Percentiles rank a stretch among this genome's conserved stretches.
These are phyloP conservation scores for Didymella glomerata DNA, from an alignment of 2,329 filamentous ascomycete genomes.

Conservation along the genomic window DNA sequence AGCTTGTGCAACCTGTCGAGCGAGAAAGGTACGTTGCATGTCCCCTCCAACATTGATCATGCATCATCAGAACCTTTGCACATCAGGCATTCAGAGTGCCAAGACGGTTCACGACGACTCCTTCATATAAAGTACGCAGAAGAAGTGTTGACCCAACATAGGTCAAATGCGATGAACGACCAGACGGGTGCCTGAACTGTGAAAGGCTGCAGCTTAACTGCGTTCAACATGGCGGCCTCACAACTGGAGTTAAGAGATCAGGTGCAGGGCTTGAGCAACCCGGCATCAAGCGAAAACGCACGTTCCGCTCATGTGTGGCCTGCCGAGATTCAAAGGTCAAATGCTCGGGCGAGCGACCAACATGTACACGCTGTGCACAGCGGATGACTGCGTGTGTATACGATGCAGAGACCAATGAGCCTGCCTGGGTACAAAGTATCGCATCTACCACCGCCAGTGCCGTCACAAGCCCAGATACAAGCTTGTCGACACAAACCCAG, in stretches of 20 bases:
- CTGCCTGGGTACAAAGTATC: slow-evolving; percentile 45
- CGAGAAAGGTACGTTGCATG: slow-evolving; percentile 27
- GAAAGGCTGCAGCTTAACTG: slow-evolving; percentile 41
- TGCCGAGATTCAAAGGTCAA: slow-evolving; percentile 46
- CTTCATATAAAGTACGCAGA: not conserved
- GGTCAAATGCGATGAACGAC: slow-evolving; percentile 47
- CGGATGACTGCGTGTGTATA: slow-evolving; percentile 37
- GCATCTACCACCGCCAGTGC: slow-evolving; percentile 22
- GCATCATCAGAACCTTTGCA: not conserved
- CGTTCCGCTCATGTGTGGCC: slow-evolving; percentile 42
- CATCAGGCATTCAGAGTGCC: not conserved
- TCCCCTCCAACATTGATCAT: not conserved
- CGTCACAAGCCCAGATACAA: slow-evolving; percentile 20
- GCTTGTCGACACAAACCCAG: slow-evolving; percentile 27
- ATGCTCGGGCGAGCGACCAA: slow-evolving; percentile 44
- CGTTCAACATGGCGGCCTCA: slow-evolving; percentile 36
- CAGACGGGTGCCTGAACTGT: slow-evolving; percentile 44
- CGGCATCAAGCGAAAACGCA: slow-evolving; percentile 45
- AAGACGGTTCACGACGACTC: not conserved
- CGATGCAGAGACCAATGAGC: slow-evolving; percentile 42
- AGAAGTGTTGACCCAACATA: slow-evolving; percentile 20
- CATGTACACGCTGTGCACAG: slow-evolving; percentile 41
- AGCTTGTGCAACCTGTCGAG: slow-evolving; percentile 35
- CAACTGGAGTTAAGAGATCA: slow-evolving; percentile 26
- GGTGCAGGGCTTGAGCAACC: slow-evolving; percentile 30